These are phyloP conservation scores for Verticillium zaregamsianum DNA, from an alignment of 2,329 filamentous ascomycete species.

Conservation along the genomic window DNA sequence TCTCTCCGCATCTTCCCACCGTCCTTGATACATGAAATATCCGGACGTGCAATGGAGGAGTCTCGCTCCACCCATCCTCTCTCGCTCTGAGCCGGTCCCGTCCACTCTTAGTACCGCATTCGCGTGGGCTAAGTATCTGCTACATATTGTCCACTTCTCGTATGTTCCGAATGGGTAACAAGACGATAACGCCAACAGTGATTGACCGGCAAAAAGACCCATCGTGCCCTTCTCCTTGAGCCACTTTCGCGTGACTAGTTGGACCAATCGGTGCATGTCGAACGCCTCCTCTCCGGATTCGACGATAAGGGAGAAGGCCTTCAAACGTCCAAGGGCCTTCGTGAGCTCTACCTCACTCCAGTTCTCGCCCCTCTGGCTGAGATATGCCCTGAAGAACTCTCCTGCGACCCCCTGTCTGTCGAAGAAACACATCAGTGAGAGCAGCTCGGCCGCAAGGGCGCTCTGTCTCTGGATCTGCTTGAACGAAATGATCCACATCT, in stretches of 20 bases:
- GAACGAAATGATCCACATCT: conserved; percentile 35
- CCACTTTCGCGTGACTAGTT: conserved; percentile 19
- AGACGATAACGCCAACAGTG: too few species aligned
- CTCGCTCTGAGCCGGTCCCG: too few species aligned
- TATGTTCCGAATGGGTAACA: too few species aligned
- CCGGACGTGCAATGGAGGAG: too few species aligned
- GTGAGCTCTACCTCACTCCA: conserved; percentile 21
- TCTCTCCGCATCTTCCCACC: too few species aligned
- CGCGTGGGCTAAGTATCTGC: too few species aligned
- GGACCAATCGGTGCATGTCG: conserved; percentile 24
- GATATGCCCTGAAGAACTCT: conserved; percentile 16
- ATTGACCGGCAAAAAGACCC: background rate
- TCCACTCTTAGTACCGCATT: too few species aligned
- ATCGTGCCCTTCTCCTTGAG: conserved; percentile 5
- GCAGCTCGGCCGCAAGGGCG: conserved; percentile 23
- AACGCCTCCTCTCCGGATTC: conserved; percentile 12
- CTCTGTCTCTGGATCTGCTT: conserved; percentile 25
- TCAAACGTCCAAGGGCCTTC: conserved; percentile 9
- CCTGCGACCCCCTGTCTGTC: too few species aligned
- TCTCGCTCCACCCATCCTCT: too few species aligned
- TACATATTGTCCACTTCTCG: too few species aligned
- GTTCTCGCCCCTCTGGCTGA: conserved; percentile 31
- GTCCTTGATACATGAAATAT: too few species aligned
- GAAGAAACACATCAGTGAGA: conserved; percentile 24
- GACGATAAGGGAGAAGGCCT: conserved; percentile 18